Evolutionary conservation across 441 rosid genomes (phyloP).

Genomic region (Pelargonium cotyledonis): DNA sequence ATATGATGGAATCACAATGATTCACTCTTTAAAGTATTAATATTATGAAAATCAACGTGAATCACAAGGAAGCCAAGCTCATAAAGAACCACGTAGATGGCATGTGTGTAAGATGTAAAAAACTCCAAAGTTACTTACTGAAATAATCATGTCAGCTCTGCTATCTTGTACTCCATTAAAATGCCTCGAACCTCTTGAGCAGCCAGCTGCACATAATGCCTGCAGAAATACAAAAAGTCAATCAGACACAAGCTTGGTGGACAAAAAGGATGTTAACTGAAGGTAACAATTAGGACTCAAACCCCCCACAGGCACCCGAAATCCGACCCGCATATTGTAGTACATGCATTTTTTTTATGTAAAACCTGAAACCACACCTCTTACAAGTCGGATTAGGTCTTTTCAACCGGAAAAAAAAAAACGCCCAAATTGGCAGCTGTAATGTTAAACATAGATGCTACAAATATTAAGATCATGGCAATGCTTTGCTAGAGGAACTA

Average conservation of each 20-base stretch:
- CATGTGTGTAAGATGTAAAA: conserved; percentile 11
- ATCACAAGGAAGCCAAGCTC: background rate
- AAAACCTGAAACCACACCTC: too few species aligned
- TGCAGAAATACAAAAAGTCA: conserved; percentile 23
- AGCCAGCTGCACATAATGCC: conserved; percentile 65
- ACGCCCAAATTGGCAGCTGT: too few species aligned
- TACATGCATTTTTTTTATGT: too few species aligned
- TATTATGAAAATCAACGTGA: background rate
- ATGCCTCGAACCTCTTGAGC: conserved; percentile 61
- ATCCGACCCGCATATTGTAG: too few species aligned
- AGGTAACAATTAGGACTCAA: too few species aligned
- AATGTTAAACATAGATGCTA: background rate
- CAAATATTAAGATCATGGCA: background rate
- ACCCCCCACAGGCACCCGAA: too few species aligned
- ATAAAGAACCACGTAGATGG: background rate
- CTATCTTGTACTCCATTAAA: conserved; percentile 67
- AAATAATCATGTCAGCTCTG: conserved; percentile 90
- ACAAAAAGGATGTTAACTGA: background rate
- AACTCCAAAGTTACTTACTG: conserved; percentile 41
- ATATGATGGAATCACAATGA: background rate
- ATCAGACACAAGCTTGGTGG: conserved; percentile 11
- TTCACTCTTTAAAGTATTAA: background rate
- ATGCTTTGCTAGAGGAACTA: background rate
- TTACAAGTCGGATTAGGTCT: too few species aligned
- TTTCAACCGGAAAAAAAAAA: too few species aligned